Evolutionary conservation across 1,139 yeast genomes (phyloP).

Genomic region (Eremothecium cymbalariae): DNA sequence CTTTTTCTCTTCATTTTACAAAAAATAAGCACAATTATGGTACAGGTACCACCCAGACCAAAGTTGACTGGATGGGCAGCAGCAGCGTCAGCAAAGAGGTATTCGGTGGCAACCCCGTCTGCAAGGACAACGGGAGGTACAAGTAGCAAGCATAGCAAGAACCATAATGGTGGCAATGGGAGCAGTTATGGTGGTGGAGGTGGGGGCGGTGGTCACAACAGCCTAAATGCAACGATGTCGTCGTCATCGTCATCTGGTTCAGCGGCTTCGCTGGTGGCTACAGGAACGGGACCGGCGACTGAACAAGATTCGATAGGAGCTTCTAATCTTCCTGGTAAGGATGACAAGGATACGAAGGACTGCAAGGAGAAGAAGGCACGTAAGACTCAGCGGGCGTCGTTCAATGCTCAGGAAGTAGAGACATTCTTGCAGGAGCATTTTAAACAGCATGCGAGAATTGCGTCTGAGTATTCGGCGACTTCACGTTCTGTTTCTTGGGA

Average conservation of each 20-base stretch:
- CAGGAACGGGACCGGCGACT: background rate
- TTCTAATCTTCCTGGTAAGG: background rate
- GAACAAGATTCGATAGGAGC: background rate
- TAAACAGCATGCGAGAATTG: conserved; percentile 11
- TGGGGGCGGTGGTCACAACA: conserved; percentile 3
- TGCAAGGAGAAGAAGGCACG: conserved; percentile 11
- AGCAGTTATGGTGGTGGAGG: background rate
- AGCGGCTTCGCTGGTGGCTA: background rate
- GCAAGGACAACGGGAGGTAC: background rate
- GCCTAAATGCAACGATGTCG: conserved; percentile 1
- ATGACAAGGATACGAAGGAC: background rate
- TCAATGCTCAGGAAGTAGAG: conserved; percentile 26
- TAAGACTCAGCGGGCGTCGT: conserved; percentile 16
- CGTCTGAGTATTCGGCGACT: conserved; percentile 7
- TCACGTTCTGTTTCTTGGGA: conserved; percentile 26
- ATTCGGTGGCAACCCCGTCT: background rate
- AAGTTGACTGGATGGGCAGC: conserved; percentile 30
- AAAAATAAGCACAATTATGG: too few relatives aligned
- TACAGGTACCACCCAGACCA: conserved; percentile 12
- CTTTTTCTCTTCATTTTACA: too few relatives aligned
- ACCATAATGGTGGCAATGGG: conserved; percentile 1
- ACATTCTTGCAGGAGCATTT: conserved; percentile 20
- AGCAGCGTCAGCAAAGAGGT: conserved; percentile 23
- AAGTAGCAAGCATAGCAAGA: background rate
- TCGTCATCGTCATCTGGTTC: conserved; percentile 1